Evolutionary conservation across 306 rosid species (phyloP), one percentile per base, ranked within the genome.

Genomic region (Quercus berberidifolia): DNA sequence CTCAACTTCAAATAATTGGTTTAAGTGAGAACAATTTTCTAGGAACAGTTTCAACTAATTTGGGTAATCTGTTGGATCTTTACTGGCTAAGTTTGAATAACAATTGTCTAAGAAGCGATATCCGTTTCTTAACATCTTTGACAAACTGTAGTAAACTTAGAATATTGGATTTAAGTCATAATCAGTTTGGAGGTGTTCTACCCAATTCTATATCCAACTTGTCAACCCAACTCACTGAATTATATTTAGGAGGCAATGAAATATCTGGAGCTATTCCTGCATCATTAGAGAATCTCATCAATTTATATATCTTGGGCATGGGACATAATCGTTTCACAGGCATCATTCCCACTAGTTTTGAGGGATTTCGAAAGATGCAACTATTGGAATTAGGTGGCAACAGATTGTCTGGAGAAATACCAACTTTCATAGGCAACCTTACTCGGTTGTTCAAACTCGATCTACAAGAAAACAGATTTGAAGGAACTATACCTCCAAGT

Each of bases 121-220:
- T 81, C 71, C 69, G 30, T 1, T 87, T 85, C 75, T 55, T 85
- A 17, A 20, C 78, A 10, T 14, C 77, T 18, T 69, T 88, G 70
- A 31, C 17, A 51, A 81, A 88, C 3, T 73, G 80, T 68, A 88
- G 83, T 60, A 23, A 19, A 17, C 25, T 85, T 72, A 0, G 31
- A 2, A 0, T 0, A 0, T 3, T 85, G 2, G 20, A 5, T 30
- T 26, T 88, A 1, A 6, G 59, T 3, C 0, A 0, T 1, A 88
- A 88, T 63, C 81, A 76, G 2, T 88, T 88, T 56, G 85, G 86
- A 69, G 87, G 87, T 31, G 69, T n/a, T 38, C 64, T 88, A 6
- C 79, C 87, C 11, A 56, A 76, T 4, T 46, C 62, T 1, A 2
- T 78, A 15, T 86, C 77, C 43, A 85, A 88, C 46, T 76, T 88